Percentiles rank a stretch among this genome's conserved stretches.
Evolutionary conservation across 768 basidiomycete species (phyloP).

Genomic region (Neoboletus subvelutipes): DNA sequence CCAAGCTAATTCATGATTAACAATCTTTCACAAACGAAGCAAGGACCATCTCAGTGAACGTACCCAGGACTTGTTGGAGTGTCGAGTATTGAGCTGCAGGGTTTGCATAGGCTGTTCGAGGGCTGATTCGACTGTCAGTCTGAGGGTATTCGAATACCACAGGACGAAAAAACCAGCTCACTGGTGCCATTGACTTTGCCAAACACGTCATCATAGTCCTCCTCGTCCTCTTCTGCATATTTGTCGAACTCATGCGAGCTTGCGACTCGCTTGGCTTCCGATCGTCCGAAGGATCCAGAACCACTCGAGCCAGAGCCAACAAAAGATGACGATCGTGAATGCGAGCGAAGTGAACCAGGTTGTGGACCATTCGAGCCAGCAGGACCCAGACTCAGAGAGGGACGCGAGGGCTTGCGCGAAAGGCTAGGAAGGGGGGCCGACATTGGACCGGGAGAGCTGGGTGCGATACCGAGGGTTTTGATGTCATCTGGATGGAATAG

Average conservation of each 20-base stretch:
- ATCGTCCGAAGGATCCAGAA: constrained; percentile 60
- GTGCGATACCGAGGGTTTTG: constrained; percentile 63
- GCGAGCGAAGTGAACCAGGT: constrained; percentile 38
- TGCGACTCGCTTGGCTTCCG: constrained; percentile 55
- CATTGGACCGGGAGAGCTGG: constrained; percentile 53
- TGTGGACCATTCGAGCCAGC: constrained; percentile 29
- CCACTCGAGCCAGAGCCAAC: constrained; percentile 40
- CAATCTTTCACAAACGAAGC: background rate
- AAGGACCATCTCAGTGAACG: constrained; percentile 12
- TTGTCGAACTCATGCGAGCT: constrained; percentile 73
- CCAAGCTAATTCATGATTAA: constrained; percentile 49
- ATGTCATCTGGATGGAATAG: constrained; percentile 91
- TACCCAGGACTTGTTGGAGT: constrained; percentile 92
- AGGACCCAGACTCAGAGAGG: constrained; percentile 54
- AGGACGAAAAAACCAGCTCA: constrained; percentile 38
- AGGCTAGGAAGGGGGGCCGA: constrained; percentile 67
- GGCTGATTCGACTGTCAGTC: constrained; percentile 35
- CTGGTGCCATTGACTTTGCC: constrained; percentile 69
- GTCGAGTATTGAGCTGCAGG: constrained; percentile 78
- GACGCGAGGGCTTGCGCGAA: constrained; percentile 51
- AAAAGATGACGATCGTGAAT: constrained; percentile 61
- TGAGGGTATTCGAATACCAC: background rate
- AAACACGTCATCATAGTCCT: constrained; percentile 96
- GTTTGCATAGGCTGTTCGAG: constrained; percentile 65
- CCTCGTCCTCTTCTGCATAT: constrained; percentile 84